Base-by-base conservation (phyloP, 768 basidiomycete genomes). In the Termitomyces sp. region DNA sequence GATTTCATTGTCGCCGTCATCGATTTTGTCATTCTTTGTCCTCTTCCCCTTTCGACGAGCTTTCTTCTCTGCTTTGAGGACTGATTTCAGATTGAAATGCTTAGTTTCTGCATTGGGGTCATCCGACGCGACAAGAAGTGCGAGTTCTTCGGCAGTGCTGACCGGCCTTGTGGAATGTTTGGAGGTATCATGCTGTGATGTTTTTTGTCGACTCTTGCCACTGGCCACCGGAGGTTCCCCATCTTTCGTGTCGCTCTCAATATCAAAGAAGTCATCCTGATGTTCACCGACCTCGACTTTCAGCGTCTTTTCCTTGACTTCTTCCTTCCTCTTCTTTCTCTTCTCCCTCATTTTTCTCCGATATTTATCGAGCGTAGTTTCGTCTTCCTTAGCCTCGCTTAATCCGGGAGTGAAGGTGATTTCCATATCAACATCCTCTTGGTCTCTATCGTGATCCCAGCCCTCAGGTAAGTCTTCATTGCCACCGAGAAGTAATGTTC, bases 371-470 rank as follows among this genome's bases (percentile, higher is more conserved):
- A 98, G 71, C 1, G 93, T 91, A 5, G 90, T 98, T 74, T 96
- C 88, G 16, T 75, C 76, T 19, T 68, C 75, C 61, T 76, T 79
- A 59, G 70, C 67, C 48, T 76, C 81, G 56, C 77, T 85, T 39
- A 98, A 73, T 5, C 87, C 96, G 2, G 97, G 92, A 16, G 82
- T 86, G 70, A 99, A 98, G 0, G 96, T 98, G 65, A 99, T 89
- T 73, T 98, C 88, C 90, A 99, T 90, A 56, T 94, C 92, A 9
- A 86, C 79, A 62, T 87, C 84, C 43, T 71, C 76, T 40, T 70
- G 73, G 19, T 67, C 73, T 40, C 70, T 75, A 3, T 70, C 73
- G 25, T 75, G 73, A 40, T 83, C 83, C 93, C 94, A 94, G 10
- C 93, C 91, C 65, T 97, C 94, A 1, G 91, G 91, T 54, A 92